Conservation (phyloP, 257 asterid genomes). For the Gentiana dahurica region DNA sequence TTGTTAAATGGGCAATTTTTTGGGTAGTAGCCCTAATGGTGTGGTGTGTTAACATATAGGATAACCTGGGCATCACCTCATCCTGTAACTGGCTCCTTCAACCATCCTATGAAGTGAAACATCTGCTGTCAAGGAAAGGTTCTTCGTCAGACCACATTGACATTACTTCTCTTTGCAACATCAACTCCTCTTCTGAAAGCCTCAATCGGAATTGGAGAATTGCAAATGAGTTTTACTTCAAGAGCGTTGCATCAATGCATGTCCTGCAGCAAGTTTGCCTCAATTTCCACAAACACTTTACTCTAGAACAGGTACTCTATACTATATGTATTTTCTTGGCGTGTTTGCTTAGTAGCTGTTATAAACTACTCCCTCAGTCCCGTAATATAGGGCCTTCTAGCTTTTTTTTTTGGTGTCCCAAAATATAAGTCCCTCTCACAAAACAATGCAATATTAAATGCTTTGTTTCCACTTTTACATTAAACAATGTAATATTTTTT, state of each 20-base stretch:
- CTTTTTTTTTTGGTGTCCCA: too few species aligned
- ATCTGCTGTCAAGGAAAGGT: slow-evolving; percentile 40
- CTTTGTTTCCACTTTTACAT: too few species aligned
- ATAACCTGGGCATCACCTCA: slow-evolving; percentile 16
- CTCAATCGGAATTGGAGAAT: slow-evolving; percentile 41
- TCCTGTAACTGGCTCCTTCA: slow-evolving; percentile 68
- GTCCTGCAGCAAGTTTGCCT: slow-evolving; percentile 49
- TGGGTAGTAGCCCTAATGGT: too few species aligned
- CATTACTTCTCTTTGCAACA: slow-evolving; percentile 13
- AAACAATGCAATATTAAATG: too few species aligned
- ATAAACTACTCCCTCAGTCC: too few species aligned
- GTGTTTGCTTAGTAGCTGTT: too few species aligned
- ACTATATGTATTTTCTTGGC: too few species aligned
- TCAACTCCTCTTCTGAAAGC: slow-evolving; percentile 19
- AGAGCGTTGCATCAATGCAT: slow-evolving; percentile 60
- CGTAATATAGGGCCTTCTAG: too few species aligned
- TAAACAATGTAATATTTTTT: too few species aligned
- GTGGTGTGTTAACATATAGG: slow-evolving; percentile 16
- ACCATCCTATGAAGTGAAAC: slow-evolving; percentile 69
- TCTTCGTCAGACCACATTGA: slow-evolving; percentile 21
- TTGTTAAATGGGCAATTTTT: too few species aligned
- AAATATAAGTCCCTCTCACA: too few species aligned
- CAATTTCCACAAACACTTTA: slow-evolving; percentile 71
- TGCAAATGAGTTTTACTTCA: slow-evolving; percentile 74
- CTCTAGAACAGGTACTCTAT: slow-evolving; percentile 55